Percentiles rank a stretch among this genome's conserved stretches.
Conservation (phyloP, 352 stramenopile species). For the Elongisporangium prolatum region DNA sequence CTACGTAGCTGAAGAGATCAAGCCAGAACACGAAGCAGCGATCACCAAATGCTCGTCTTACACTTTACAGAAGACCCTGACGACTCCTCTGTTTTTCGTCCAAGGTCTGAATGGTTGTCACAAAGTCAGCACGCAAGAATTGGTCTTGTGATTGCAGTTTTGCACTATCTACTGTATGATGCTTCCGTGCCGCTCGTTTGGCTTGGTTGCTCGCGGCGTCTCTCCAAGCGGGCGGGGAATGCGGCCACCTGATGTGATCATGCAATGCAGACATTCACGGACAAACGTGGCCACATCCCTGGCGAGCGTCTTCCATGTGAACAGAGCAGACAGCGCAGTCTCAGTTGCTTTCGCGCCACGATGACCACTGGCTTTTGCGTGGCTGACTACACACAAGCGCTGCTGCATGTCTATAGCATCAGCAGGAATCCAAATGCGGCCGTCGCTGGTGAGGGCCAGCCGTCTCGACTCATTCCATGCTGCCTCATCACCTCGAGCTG, state of each 20-base stretch:
- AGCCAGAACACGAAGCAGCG: no score
- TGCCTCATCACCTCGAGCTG: not conserved
- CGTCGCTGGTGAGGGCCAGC: not conserved
- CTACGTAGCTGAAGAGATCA: no score
- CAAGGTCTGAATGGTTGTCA: no score
- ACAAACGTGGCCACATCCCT: constrained; percentile 17
- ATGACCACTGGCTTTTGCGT: constrained; percentile 17
- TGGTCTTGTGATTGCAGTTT: no score
- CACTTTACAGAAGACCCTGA: no score
- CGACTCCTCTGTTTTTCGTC: no score
- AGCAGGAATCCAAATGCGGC: constrained; percentile 18
- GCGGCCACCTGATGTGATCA: not conserved
- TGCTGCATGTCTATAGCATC: constrained; percentile 14
- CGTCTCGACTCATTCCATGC: constrained; percentile 4
- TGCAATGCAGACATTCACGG: constrained; percentile 14
- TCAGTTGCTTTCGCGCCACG: constrained; percentile 15
- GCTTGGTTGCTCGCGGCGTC: constrained; percentile 17
- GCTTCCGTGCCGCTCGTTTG: no score
- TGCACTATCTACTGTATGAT: no score
- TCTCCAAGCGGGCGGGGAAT: constrained; percentile 14
- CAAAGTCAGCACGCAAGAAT: no score
- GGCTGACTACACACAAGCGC: constrained; percentile 15
- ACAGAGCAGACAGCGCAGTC: constrained; percentile 2
- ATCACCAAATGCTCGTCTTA: no score
- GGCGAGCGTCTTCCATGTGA: constrained; percentile 9